Percentiles rank a stretch among this genome's conserved stretches.
Conservation (phyloP, 2,329 filamentous ascomycete species). For the Diaporthe nobilis region DNA sequence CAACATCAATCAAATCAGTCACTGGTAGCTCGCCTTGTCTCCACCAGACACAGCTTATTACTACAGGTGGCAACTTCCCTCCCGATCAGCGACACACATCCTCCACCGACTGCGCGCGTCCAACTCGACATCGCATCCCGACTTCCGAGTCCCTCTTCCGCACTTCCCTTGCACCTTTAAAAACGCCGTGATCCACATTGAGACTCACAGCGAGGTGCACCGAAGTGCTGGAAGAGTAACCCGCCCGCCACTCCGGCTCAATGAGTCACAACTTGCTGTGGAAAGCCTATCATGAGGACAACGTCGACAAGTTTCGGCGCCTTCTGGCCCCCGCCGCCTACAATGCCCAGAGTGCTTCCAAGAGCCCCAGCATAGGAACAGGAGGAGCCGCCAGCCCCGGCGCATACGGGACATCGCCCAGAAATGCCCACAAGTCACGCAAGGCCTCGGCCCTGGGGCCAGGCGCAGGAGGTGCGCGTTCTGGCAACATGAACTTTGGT, state of each 20-base stretch:
- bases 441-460: conserved; percentile 66
- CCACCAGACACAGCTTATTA: conserved; percentile 46
- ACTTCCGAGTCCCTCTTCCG: conserved; percentile 42
- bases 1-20: neutral
- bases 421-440: conserved; percentile 63
- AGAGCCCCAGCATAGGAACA: conserved; percentile 63
- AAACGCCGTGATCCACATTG: conserved; percentile 84
- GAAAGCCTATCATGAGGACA: conserved; percentile 97
- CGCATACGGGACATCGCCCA: conserved; percentile 63
- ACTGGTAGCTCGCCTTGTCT: conserved; percentile 47
- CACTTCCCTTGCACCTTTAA: conserved; percentile 80
- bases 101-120: conserved; percentile 1
- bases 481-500: conserved; percentile 58
- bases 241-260: conserved; percentile 57
- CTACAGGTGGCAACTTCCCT: conserved; percentile 34
- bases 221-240: conserved; percentile 63
- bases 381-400: conserved; percentile 54
- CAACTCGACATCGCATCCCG: neutral
- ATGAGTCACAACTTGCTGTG: conserved; percentile 92
- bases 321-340: conserved; percentile 82
- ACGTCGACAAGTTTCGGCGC: conserved; percentile 94
- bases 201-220: conserved; percentile 90
- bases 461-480: conserved; percentile 59
- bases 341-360: conserved; percentile 67
- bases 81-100: conserved; percentile 1